Base-by-base conservation (phyloP, 1,284 basidiomycete species). In the Pisolithus thermaeus region DNA sequence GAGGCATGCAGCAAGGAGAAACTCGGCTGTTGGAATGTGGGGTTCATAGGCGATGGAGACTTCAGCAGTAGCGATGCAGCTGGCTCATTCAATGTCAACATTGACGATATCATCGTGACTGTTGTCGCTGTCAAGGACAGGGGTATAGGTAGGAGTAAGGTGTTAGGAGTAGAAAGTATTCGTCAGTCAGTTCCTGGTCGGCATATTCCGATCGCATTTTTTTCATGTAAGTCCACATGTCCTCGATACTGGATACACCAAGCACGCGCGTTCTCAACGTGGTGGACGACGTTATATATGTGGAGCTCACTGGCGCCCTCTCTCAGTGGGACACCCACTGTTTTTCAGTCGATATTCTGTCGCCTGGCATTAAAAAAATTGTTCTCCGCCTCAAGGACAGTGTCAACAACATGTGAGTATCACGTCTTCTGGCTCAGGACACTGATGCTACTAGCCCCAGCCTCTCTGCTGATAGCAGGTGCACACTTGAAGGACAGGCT, bases 351-450 rank as follows among this genome's bases (percentile, higher is more conserved):
- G 4, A 40, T 23, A 22, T 40, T 22, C 20, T 0, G 18, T 40
- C 39, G 22, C 39, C 39, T 22, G 18, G 39, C 11, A 11, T 40
- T 20, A 40, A 40, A 22, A 40, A 40, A 8, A 4, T 18, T 68
- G 66, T 40, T 1, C n/a, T 40, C 20, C 4, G 20, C 5, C 39
- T 40, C 1, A 40, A 40, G 39, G 20, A 20, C 9, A 40, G 20
- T 22, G 18, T 22, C n/a, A 11, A 23, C 11, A 40, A 7, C 39
- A 23, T 3, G 18, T 40, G 23, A 40, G 39, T 40, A 23, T 3
- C 39, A 12, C 14, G 3, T 11, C 20, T 20, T 18, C 2, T 40
- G 1, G n/a, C 30, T 9, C 2, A 22, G 14, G 9, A 20, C 12
- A 20, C 18, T 40, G 18, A 40, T 4, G 23, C 39, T 1, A 40